Conservation (phyloP, 2,329 filamentous ascomycete genomes). For the Penicillium sp. region DNA sequence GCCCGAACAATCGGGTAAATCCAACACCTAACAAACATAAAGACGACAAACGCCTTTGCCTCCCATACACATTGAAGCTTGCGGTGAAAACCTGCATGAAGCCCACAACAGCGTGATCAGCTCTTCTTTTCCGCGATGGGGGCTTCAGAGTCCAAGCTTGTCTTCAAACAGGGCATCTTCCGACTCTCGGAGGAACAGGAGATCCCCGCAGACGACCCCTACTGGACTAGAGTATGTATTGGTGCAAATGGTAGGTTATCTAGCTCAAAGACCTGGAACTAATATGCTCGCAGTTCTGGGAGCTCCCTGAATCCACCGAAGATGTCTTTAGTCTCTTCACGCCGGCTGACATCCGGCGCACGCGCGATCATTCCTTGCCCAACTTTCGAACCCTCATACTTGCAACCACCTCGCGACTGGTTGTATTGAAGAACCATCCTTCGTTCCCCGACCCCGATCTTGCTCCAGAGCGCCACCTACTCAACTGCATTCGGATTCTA, state of each 20-base stretch:
- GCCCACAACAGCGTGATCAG: slow-evolving; percentile 24
- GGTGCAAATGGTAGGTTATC: background rate
- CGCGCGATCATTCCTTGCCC: slow-evolving; percentile 75
- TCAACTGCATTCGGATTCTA: slow-evolving; percentile 91
- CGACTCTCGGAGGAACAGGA: slow-evolving; percentile 85
- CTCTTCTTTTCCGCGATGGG: slow-evolving; percentile 62
- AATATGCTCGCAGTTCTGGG: slow-evolving; percentile 71
- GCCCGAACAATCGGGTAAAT: slow-evolving; percentile 12
- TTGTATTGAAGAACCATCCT: slow-evolving; percentile 77
- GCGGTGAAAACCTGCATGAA: slow-evolving; percentile 24
- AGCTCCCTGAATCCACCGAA: slow-evolving; percentile 89
- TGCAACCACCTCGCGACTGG: slow-evolving; percentile 76
- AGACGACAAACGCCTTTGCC: background rate
- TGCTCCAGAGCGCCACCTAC: slow-evolving; percentile 76
- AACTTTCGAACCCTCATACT: slow-evolving; percentile 88
- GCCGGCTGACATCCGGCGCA: slow-evolving; percentile 79
- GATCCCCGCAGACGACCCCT: slow-evolving; percentile 82
- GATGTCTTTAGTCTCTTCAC: slow-evolving; percentile 97
- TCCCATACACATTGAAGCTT: background rate
- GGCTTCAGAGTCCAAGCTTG: slow-evolving; percentile 96
- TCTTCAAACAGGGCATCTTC: slow-evolving; percentile 98
- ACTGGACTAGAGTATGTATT: slow-evolving; percentile 79
- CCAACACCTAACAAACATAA: slow-evolving; percentile 6
- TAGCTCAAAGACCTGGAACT: slow-evolving; percentile 12
- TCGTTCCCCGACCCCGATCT: slow-evolving; percentile 85